These are phyloP conservation scores for Tricholomella constricta DNA, from an alignment of 768 basidiomycete genomes.

Conservation along the genomic window DNA sequence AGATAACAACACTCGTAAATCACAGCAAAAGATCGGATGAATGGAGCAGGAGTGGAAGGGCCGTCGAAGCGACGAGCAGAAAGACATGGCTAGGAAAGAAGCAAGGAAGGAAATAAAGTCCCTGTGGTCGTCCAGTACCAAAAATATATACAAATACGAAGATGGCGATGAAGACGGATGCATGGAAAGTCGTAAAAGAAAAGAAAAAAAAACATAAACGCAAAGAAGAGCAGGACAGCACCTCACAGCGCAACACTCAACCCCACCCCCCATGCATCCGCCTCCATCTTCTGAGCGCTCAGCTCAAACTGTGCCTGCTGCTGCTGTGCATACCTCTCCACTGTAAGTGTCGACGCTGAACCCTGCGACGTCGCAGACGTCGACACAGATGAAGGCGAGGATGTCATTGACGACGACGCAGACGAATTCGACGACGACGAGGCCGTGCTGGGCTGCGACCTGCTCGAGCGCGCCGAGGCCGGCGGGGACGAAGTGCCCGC, in stretches of 20 bases:
- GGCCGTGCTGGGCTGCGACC: constrained; percentile 1
- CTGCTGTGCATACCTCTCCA: not conserved
- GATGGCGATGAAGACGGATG: not conserved
- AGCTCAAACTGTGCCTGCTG: not conserved
- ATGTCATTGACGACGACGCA: not conserved
- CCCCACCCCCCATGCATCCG: constrained; percentile 12
- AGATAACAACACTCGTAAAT: not conserved
- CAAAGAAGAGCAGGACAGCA: not conserved
- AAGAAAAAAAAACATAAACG: not conserved
- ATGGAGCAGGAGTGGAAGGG: not conserved
- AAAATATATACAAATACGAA: constrained; percentile 7
- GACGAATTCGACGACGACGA: not conserved
- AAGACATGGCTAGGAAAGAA: not conserved
- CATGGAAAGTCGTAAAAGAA: not conserved
- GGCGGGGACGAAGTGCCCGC: constrained; percentile 9
- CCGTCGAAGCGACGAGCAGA: not conserved
- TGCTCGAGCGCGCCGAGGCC: not conserved
- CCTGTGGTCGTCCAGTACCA: not conserved
- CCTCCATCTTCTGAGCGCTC: constrained; percentile 14
- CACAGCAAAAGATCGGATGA: not conserved
- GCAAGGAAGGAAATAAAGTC: constrained; percentile 2
- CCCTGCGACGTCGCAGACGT: not conserved
- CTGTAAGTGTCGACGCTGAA: not conserved
- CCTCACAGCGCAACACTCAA: constrained; percentile 14
- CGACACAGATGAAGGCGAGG: constrained; percentile 2